Base-by-base conservation (phyloP, 345 rosid species). In the Citrus inodora region DNA sequence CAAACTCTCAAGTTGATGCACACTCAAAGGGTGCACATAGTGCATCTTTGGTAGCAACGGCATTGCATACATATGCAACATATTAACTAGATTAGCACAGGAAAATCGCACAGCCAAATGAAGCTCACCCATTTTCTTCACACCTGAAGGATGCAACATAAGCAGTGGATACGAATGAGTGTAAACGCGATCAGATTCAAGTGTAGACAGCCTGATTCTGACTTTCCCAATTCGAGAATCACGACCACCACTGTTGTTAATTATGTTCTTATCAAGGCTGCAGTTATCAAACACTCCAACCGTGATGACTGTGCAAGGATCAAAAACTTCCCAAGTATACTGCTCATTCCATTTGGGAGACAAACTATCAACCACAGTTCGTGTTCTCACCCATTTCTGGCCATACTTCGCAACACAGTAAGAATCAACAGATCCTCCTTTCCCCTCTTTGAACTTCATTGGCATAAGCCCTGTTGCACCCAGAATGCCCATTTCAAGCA, bases 331-430 rank as follows among this genome's bases (percentile, higher is more conserved):
- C 91, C 90, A 90, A 21, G 91, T 90, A 69, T 90, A 92, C 78
- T 92, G 96, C 85, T 92, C 93, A 16, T 92, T 92, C 96, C 96
- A 92, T 80, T 87, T 92, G 0, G 92, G 97, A 17, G 86, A 81
- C 74, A 89, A 74, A 74, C 86, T 84, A 71, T 92, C 94, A 5
- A 89, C 90, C 56, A 83, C 89, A 0, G 97, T 92, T 63, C 94
- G 76, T 6, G 97, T 90, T 76, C 97, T 79, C 48, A 92, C 89
- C 94, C 97, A 92, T 80, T 92, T 92, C 80, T 87, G 90, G 14
- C 94, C 97, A 51, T 90, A 92, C 79, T 92, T 92, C 0, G 94
- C 92, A 2, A 92, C 92, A 27, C 94, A 92, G 70, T 92, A 92
- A 35, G 97, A 87, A 76, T 92, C 89, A 1, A 90, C 76, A 5